A percentile compares a stretch with the other conserved stretches of the same genome.
Evolutionary conservation across 2,329 filamentous ascomycete species (phyloP).

Genomic region (Colletotrichum sp.): DNA sequence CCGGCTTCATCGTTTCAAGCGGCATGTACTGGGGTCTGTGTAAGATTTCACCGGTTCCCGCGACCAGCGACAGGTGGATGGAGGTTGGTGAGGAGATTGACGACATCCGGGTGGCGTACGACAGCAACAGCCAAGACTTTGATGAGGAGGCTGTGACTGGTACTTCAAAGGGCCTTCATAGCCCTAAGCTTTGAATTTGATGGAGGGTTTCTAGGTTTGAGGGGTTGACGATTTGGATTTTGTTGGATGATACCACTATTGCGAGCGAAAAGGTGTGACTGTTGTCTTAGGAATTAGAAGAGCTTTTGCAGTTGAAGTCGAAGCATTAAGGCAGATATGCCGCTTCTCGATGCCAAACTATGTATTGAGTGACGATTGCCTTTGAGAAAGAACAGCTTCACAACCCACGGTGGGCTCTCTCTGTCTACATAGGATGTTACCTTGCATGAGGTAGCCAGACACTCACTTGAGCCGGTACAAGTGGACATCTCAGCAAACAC

Average conservation of each 20-base stretch:
- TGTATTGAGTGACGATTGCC: background rate
- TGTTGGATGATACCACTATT: constrained; percentile 9
- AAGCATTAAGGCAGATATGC: background rate
- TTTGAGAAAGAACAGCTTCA: background rate
- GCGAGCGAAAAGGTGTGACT: background rate
- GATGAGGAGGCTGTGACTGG: constrained; percentile 36
- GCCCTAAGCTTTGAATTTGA: background rate
- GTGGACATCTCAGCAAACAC: background rate
- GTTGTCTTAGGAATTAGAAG: background rate
- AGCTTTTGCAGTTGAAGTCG: background rate
- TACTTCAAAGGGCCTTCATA: background rate
- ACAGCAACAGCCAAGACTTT: constrained; percentile 40
- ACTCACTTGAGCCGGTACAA: background rate
- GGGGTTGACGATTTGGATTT: background rate
- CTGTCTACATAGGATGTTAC: background rate
- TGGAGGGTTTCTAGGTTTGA: background rate
- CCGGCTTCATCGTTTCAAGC: constrained; percentile 76
- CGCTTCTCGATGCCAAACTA: background rate
- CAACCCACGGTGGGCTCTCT: background rate
- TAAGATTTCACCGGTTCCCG: constrained; percentile 73
- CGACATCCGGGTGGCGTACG: constrained; percentile 54
- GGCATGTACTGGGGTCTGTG: constrained; percentile 74
- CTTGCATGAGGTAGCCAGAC: background rate
- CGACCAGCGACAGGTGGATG: constrained; percentile 76
- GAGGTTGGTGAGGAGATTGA: constrained; percentile 73